Conservation (phyloP, 352 stramenopile species). For the Pseudoperonospora humuli region DNA sequence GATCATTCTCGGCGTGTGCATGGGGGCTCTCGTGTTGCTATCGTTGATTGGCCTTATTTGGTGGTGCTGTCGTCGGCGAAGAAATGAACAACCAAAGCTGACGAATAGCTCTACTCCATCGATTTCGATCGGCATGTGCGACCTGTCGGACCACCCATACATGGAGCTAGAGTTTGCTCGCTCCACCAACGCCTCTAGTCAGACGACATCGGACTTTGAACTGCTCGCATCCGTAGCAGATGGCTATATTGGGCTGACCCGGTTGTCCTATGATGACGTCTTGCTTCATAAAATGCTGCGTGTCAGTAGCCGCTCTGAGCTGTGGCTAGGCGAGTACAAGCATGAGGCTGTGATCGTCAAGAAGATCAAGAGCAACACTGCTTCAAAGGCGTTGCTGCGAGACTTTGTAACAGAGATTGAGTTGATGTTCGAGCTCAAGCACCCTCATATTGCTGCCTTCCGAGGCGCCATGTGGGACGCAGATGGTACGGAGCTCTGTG, state of each 20-base stretch:
- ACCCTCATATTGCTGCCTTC: slow-evolving; percentile 64
- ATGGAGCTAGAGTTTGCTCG: slow-evolving; percentile 36
- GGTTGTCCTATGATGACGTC: slow-evolving; percentile 64
- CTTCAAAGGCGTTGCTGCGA: slow-evolving; percentile 50
- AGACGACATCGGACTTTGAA: slow-evolving; percentile 68
- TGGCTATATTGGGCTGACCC: slow-evolving; percentile 57
- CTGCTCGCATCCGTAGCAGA: slow-evolving; percentile 56
- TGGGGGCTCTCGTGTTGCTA: slow-evolving; percentile 29
- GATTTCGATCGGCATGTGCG: slow-evolving; percentile 49
- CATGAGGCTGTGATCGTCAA: slow-evolving; percentile 62
- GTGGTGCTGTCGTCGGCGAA: slow-evolving; percentile 29
- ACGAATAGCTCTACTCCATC: slow-evolving; percentile 39
- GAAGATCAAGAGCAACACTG: slow-evolving; percentile 73
- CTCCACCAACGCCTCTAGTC: slow-evolving; percentile 48
- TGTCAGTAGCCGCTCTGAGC: slow-evolving; percentile 60
- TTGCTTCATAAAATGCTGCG: slow-evolving; percentile 65
- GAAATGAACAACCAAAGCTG: slow-evolving; percentile 40
- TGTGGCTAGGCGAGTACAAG: slow-evolving; percentile 69
- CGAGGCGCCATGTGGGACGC: slow-evolving; percentile 66
- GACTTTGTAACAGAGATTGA: slow-evolving; percentile 80
- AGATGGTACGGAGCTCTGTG: slow-evolving; percentile 58
- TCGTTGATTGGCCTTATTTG: slow-evolving; percentile 29
- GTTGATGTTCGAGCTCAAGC: slow-evolving; percentile 61
- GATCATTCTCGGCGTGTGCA: slow-evolving; percentile 36
- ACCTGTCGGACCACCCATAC: slow-evolving; percentile 50